Conservation (phyloP, 106 monocot species). For the Dioscorea zingiberensis region DNA sequence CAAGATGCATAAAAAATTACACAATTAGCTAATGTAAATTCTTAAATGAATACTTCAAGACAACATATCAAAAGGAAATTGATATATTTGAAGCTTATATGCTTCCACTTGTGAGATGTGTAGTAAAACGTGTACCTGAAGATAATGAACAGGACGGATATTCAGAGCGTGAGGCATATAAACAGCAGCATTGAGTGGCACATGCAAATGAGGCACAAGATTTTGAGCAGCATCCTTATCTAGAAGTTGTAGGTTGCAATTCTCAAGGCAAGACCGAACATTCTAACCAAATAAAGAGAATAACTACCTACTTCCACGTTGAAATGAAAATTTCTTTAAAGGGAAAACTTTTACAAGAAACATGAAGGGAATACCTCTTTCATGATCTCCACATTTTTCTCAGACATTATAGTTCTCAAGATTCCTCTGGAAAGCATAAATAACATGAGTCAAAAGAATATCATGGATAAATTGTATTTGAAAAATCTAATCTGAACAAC, state of each 20-base stretch:
- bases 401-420: conserved; percentile 61
- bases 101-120: neutral
- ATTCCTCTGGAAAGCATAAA: conserved; percentile 60
- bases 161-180: conserved; percentile 81
- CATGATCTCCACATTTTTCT: conserved; percentile 66
- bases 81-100: neutral
- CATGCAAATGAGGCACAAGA: conserved; percentile 59
- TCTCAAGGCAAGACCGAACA: conserved; percentile 50
- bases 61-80: neutral
- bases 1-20: conserved; percentile 12
- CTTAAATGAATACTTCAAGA: neutral
- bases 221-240: conserved; percentile 47
- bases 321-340: neutral
- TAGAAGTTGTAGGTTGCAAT: conserved; percentile 50
- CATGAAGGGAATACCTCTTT: conserved; percentile 45
- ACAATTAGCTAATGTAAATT: neutral
- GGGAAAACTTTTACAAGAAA: neutral
- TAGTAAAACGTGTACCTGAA: conserved; percentile 41
- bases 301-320: conserved; percentile 7
- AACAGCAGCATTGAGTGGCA: conserved; percentile 61
- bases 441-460: neutral
- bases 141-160: conserved; percentile 82
- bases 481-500: no score
- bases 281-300: conserved; percentile 58
- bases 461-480: no score